Percentiles rank a stretch among this genome's conserved stretches.
These are phyloP conservation scores for Ambrosiella cleistominuta DNA, from an alignment of 2,329 filamentous ascomycete species.

Conservation along the genomic window DNA sequence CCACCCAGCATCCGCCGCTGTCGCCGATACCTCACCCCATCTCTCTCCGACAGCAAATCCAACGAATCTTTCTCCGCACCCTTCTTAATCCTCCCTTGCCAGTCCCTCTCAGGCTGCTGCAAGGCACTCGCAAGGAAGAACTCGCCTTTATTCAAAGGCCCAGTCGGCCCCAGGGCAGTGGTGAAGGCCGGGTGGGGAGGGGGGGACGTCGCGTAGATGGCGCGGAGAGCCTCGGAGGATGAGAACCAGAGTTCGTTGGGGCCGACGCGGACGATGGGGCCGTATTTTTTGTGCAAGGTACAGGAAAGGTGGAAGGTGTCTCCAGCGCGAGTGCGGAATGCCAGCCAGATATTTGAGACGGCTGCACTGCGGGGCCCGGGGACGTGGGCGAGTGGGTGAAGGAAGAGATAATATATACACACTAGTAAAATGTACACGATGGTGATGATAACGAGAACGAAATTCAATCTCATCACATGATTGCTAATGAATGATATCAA, in stretches of 20 bases:
- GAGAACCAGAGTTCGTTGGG: slow-evolving; percentile 37
- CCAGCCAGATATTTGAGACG: slow-evolving; percentile 31
- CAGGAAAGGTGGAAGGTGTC: slow-evolving; percentile 24
- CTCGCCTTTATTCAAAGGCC: slow-evolving; percentile 1
- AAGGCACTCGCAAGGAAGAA: slow-evolving; percentile 26
- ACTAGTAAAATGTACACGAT: not conserved
- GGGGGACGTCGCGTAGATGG: slow-evolving; percentile 25
- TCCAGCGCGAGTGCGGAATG: slow-evolving; percentile 27
- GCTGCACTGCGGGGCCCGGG: slow-evolving; percentile 31
- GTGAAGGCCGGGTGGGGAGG: not conserved
- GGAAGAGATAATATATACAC: slow-evolving; percentile 22
- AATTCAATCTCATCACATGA: not conserved
- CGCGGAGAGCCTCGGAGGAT: slow-evolving; percentile 28
- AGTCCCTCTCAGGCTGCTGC: slow-evolving; percentile 26
- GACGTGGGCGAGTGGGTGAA: slow-evolving; percentile 28
- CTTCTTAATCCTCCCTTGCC: slow-evolving; percentile 19
- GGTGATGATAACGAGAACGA: not conserved
- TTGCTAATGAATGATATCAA: too few species aligned
- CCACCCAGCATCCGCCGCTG: slow-evolving; percentile 34
- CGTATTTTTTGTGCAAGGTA: slow-evolving; percentile 29
- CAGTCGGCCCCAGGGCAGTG: slow-evolving; percentile 16
- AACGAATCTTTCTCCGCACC: slow-evolving; percentile 25
- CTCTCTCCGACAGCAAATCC: slow-evolving; percentile 33
- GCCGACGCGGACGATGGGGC: slow-evolving; percentile 33
- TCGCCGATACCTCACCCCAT: slow-evolving; percentile 28